A percentile compares a stretch with the other conserved stretches of the same genome.
Conservation (phyloP, 441 rosid genomes). For the Eutrema salsugineum region DNA sequence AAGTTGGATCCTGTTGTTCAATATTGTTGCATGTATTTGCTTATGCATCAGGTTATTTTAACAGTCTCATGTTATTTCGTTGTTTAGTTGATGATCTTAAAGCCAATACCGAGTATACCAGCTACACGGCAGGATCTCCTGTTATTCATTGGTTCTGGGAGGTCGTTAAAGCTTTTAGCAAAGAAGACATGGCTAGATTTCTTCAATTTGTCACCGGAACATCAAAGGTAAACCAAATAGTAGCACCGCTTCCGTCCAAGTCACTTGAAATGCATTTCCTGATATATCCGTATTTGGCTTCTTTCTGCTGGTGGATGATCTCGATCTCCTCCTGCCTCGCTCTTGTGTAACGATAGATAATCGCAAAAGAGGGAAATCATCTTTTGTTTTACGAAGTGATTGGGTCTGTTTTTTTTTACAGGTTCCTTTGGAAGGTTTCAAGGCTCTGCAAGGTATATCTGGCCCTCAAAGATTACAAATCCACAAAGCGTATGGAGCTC, state of each 20-base stretch:
- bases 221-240: slow-evolving; percentile 60
- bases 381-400: background rate
- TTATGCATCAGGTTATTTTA: slow-evolving; percentile 6
- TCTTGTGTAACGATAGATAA: no score
- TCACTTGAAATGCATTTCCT: background rate
- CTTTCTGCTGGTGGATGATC: background rate
- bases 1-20: slow-evolving; percentile 38
- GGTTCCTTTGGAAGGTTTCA: slow-evolving; percentile 98
- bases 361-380: background rate
- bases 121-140: slow-evolving; percentile 78
- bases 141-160: slow-evolving; percentile 99
- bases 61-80: background rate
- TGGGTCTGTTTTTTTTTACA: slow-evolving; percentile 28
- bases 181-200: slow-evolving; percentile 95
- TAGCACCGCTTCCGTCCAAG: background rate
- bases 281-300: background rate
- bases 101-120: slow-evolving; percentile 86
- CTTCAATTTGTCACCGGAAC: slow-evolving; percentile 98
- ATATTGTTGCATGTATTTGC: background rate
- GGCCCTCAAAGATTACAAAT: slow-evolving; percentile 96
- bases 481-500: slow-evolving; percentile 97
- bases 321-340: background rate
- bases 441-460: slow-evolving; percentile 94
- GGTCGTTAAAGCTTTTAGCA: slow-evolving; percentile 82
- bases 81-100: slow-evolving; percentile 89